Evolutionary conservation across 305 asterid species (phyloP), one percentile per base, ranked within the genome.

Genomic region (Fraxinus greggii): DNA sequence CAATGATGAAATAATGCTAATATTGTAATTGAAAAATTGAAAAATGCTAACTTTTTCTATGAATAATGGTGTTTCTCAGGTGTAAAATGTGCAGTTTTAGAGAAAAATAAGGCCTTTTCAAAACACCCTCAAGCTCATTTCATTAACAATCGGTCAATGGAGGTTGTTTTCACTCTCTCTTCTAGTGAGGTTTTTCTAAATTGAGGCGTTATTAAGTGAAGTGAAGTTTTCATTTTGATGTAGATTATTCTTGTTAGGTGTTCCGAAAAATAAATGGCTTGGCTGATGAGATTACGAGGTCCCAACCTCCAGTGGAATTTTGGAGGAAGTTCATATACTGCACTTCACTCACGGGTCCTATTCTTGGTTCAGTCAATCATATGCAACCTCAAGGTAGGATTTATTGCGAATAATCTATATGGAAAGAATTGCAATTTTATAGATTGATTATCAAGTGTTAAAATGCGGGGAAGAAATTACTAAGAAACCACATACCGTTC

Each of bases 81-180:
- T 65, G 92, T 95, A 29, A 86, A 88, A 86, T 93, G 98, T 88
- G 92, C 95, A 19, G 89, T 95, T 83, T 19, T 95, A 84, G 98
- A 95, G 95, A 95, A 90, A 86, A 90, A 65, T 83, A 83, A 73
- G 82, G 89, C 48, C 72, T 95, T 95, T 80, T 89, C 98, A 3
- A 86, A 86, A 26, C 98, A 95, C 84, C 98, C 98, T 75, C 99
- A 95, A 87, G 99, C 98, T 84, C 99, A 95, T 88, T 94, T 95
- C 84, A 92, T 95, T 86, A 92, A 95, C 86, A 94, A 95, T 75
- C 90, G 98, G 54, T 88, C 98, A 3, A 92, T 95, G 99, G 98
- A 95, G 99, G 99, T 95, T 88, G 78, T 83, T 87, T 85, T 56
- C 72, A 0, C 29, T 59, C 51, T 61, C 8, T 26, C n/a, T 38